Evolutionary conservation across 106 monocot species (phyloP).

Genomic region (Amphibolis antarctica): DNA sequence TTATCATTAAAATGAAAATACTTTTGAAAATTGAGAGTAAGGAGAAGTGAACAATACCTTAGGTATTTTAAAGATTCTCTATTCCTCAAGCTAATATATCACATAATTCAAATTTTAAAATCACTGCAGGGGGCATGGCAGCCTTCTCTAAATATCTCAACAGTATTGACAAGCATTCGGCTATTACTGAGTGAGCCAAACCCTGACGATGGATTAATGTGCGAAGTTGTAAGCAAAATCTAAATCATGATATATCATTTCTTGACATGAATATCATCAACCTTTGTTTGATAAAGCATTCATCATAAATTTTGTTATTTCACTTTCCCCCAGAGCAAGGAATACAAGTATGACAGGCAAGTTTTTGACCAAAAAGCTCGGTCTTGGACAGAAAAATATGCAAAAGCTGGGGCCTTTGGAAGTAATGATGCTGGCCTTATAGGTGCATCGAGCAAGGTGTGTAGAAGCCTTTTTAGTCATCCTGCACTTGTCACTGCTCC

Average conservation of each 20-base stretch:
- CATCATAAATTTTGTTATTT: not conserved
- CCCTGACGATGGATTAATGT: slow-evolving; percentile 94
- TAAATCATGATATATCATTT: not conserved
- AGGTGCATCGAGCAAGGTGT: not conserved
- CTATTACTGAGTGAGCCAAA: slow-evolving; percentile 84
- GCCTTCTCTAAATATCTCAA: slow-evolving; percentile 83
- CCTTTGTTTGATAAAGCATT: not conserved
- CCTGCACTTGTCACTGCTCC: not conserved
- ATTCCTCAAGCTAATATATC: too few relatives aligned
- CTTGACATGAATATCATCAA: not conserved
- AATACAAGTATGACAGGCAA: slow-evolving; percentile 82
- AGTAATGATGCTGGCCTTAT: not conserved
- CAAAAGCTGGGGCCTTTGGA: slow-evolving; percentile 18
- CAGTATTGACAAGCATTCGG: slow-evolving; percentile 76
- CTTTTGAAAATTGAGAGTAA: too few relatives aligned
- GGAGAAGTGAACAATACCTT: too few relatives aligned
- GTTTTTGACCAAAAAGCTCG: slow-evolving; percentile 68
- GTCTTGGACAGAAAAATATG: slow-evolving; percentile 74
- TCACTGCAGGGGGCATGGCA: slow-evolving; percentile 63
- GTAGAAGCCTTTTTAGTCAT: not conserved
- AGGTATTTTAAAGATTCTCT: too few relatives aligned
- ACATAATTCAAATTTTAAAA: too few relatives aligned
- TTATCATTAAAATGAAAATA: too few relatives aligned
- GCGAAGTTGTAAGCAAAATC: slow-evolving; percentile 55
- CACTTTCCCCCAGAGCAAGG: slow-evolving; percentile 51